Evolutionary conservation across 352 stramenopile species (phyloP).

Genomic region (Pythium folliculosum): DNA sequence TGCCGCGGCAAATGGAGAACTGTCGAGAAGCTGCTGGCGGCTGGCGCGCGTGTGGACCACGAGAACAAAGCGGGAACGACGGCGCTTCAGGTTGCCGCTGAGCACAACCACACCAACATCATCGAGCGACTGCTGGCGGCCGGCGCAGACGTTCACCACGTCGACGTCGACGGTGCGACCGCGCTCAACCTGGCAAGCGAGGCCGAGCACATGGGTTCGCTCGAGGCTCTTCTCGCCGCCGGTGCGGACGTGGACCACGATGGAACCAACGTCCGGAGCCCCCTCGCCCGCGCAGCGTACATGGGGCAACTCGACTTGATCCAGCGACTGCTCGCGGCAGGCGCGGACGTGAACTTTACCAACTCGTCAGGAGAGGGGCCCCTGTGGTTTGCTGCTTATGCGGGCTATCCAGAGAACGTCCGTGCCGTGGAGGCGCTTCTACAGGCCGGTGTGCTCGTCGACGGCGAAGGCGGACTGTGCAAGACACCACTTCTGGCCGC

Average conservation of each 20-base stretch:
- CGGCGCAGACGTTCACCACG: background rate
- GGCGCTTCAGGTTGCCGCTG: background rate
- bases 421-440: no score
- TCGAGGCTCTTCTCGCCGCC: background rate
- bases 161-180: background rate
- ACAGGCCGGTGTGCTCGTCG: background rate
- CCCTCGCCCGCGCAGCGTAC: no score
- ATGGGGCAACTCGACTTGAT: no score
- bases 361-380: no score
- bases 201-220: no score
- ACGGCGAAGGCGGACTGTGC: background rate
- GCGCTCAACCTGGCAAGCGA: background rate
- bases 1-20: background rate
- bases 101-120: background rate
- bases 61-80: background rate
- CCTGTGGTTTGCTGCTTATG: no score
- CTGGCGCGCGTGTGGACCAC: background rate
- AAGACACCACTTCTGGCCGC: no score
- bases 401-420: no score
- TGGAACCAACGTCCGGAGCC: background rate
- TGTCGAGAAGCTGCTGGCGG: background rate
- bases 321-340: no score
- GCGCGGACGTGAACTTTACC: no score
- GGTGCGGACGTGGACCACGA: background rate
- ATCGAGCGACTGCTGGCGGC: background rate